Evolutionary conservation across 768 basidiomycete species (phyloP).

Genomic region (Megacollybia marginata): DNA sequence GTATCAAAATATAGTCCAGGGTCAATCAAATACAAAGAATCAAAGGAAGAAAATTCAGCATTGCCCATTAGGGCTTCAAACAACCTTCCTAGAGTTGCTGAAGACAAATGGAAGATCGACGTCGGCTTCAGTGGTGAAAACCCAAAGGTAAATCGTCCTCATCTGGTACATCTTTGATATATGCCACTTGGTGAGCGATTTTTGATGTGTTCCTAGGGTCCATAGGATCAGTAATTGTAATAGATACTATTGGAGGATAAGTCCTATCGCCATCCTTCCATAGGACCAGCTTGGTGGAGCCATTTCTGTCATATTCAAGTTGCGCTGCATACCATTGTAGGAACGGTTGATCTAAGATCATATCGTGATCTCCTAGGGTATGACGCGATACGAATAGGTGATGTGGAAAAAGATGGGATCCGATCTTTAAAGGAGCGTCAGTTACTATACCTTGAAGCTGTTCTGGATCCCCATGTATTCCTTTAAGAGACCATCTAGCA

Average conservation of each 20-base stretch:
- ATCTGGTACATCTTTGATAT: not conserved
- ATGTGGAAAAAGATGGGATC: conserved; percentile 14
- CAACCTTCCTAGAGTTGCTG: conserved; percentile 1
- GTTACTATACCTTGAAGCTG: conserved; percentile 9
- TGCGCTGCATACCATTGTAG: conserved; percentile 2
- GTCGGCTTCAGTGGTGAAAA: not conserved
- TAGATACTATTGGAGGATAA: not conserved
- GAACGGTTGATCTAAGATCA: conserved; percentile 12
- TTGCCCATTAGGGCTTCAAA: not conserved
- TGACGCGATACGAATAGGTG: conserved; percentile 15
- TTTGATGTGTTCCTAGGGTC: not conserved
- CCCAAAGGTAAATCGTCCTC: not conserved
- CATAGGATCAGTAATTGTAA: not conserved
- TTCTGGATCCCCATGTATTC: conserved; percentile 11
- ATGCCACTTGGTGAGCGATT: not conserved
- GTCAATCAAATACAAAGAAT: not conserved
- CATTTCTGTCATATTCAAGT: conserved; percentile 3
- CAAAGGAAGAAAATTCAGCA: not conserved
- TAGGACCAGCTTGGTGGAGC: not conserved
- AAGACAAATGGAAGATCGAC: not conserved
- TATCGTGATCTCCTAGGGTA: conserved; percentile 7
- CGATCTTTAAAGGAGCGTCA: conserved; percentile 12
- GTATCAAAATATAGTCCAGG: not conserved
- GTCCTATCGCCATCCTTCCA: not conserved
- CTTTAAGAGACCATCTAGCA: conserved; percentile 15